Conservation (phyloP, 768 basidiomycete species). For the Galerina sulciceps region DNA sequence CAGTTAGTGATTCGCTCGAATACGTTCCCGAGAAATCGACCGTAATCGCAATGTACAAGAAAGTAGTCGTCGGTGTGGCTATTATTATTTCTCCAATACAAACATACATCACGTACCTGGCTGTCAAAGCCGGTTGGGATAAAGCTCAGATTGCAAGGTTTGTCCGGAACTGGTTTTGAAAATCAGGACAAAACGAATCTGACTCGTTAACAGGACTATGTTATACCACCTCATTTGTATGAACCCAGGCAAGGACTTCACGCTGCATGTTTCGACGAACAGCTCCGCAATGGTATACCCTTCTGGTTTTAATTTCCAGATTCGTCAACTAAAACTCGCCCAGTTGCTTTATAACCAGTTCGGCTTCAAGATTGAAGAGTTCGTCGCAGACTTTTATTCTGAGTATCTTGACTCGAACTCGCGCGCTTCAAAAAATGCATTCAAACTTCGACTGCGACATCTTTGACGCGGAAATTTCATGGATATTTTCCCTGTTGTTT, state of each 20-base stretch:
- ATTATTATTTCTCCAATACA: slow-evolving; percentile 80
- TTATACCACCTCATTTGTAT: slow-evolving; percentile 73
- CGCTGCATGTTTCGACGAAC: slow-evolving; percentile 81
- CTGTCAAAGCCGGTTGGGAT: slow-evolving; percentile 81
- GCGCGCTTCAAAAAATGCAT: slow-evolving; percentile 79
- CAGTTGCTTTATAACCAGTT: slow-evolving; percentile 85
- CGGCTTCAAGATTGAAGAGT: slow-evolving; percentile 88
- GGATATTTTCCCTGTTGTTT: background rate
- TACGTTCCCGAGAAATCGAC: slow-evolving; percentile 75
- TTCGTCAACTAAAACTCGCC: background rate
- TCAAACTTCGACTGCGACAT: slow-evolving; percentile 74
- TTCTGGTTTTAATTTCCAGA: background rate
- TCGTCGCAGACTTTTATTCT: slow-evolving; percentile 81
- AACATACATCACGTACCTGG: slow-evolving; percentile 84
- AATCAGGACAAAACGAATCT: slow-evolving; percentile 3
- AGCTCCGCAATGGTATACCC: slow-evolving; percentile 74
- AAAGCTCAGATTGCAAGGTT: slow-evolving; percentile 80
- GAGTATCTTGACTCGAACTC: slow-evolving; percentile 74
- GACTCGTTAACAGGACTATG: slow-evolving; percentile 58
- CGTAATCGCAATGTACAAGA: slow-evolving; percentile 73
- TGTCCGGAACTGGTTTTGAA: slow-evolving; percentile 8
- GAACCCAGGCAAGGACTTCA: slow-evolving; percentile 79
- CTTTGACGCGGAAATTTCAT: slow-evolving; percentile 14
- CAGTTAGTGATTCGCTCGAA: slow-evolving; percentile 74
- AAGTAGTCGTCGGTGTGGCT: slow-evolving; percentile 72